These are phyloP conservation scores for Pichia heedii DNA, from an alignment of 805 yeast genomes.

Conservation along the genomic window DNA sequence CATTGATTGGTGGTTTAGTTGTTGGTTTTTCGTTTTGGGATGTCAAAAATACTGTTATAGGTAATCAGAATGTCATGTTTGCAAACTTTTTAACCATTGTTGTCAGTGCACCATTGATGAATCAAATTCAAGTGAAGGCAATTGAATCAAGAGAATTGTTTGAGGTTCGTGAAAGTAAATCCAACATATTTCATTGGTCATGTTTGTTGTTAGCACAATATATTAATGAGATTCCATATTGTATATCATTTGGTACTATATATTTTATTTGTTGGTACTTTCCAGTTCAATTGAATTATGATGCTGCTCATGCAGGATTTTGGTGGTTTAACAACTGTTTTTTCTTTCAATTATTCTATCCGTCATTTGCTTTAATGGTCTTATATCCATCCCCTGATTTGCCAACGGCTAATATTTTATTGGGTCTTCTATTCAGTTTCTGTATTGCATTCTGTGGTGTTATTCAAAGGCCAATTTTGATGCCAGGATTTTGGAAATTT, in stretches of 20 bases:
- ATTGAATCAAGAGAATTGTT: slow-evolving; percentile 53
- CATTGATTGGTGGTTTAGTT: slow-evolving; percentile 33
- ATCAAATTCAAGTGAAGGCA: slow-evolving; percentile 57
- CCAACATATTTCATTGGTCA: slow-evolving; percentile 71
- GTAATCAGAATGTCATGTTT: slow-evolving; percentile 51
- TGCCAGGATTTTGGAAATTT: slow-evolving; percentile 51
- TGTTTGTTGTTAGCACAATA: slow-evolving; percentile 45
- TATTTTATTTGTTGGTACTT: slow-evolving; percentile 33
- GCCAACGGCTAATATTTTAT: slow-evolving; percentile 55
- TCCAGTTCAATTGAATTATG: too few relatives aligned
- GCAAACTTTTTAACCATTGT: slow-evolving; percentile 46
- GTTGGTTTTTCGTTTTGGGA: slow-evolving; percentile 68
- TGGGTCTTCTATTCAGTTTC: slow-evolving; percentile 48
- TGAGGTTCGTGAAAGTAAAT: slow-evolving; percentile 63
- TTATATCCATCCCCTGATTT: slow-evolving; percentile 55
- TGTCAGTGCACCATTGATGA: slow-evolving; percentile 48
- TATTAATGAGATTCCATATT: slow-evolving; percentile 56
- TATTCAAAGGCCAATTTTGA: slow-evolving; percentile 42
- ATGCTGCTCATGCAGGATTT: slow-evolving; percentile 43
- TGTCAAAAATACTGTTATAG: slow-evolving; percentile 41
- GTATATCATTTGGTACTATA: slow-evolving; percentile 39
- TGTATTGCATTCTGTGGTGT: slow-evolving; percentile 64
- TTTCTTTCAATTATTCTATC: slow-evolving; percentile 37
- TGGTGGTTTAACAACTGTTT: slow-evolving; percentile 29
- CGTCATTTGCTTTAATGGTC: slow-evolving; percentile 44